These are phyloP conservation scores for Blastobotrys buckinghamii DNA, from an alignment of 1,139 yeast genomes.

Conservation along the genomic window DNA sequence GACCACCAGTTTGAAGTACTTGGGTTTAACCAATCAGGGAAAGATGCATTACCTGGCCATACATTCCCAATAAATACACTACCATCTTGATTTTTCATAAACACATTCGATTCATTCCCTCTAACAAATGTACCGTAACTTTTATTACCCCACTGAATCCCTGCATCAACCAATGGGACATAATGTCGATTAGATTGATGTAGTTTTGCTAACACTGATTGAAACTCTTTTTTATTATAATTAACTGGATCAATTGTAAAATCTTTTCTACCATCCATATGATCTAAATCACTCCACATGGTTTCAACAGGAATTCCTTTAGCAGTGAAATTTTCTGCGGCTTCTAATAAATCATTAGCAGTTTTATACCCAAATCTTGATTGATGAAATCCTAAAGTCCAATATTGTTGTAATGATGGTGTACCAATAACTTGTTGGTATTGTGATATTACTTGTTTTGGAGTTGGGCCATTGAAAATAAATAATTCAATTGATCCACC, in stretches of 20 bases:
- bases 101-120: slow-evolving; percentile 32
- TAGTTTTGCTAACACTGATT: slow-evolving; percentile 25
- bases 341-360: slow-evolving; percentile 13
- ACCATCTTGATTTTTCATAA: slow-evolving; percentile 30
- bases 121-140: slow-evolving; percentile 28
- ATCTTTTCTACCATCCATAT: slow-evolving; percentile 32
- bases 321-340: slow-evolving; percentile 9
- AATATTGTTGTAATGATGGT: slow-evolving; percentile 33
- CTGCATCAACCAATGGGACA: slow-evolving; percentile 37
- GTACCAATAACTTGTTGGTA: slow-evolving; percentile 27
- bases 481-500: slow-evolving; percentile 32
- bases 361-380: slow-evolving; percentile 18
- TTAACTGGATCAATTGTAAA: slow-evolving; percentile 34
- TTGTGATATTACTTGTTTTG: slow-evolving; percentile 32
- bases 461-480: slow-evolving; percentile 34
- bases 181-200: slow-evolving; percentile 31
- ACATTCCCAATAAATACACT: slow-evolving; percentile 18
- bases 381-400: slow-evolving; percentile 26
- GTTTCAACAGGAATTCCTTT: slow-evolving; percentile 20
- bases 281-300: slow-evolving; percentile 20
- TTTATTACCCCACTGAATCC: slow-evolving; percentile 26
- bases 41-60: slow-evolving; percentile 30
- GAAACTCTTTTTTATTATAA: slow-evolving; percentile 18
- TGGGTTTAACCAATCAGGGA: slow-evolving; percentile 34
- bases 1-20: slow-evolving; percentile 31